Evolutionary conservation across 2,329 filamentous ascomycete genomes (phyloP), one percentile per base, ranked within the genome.

Genomic region (Fusarium coffeatum): DNA sequence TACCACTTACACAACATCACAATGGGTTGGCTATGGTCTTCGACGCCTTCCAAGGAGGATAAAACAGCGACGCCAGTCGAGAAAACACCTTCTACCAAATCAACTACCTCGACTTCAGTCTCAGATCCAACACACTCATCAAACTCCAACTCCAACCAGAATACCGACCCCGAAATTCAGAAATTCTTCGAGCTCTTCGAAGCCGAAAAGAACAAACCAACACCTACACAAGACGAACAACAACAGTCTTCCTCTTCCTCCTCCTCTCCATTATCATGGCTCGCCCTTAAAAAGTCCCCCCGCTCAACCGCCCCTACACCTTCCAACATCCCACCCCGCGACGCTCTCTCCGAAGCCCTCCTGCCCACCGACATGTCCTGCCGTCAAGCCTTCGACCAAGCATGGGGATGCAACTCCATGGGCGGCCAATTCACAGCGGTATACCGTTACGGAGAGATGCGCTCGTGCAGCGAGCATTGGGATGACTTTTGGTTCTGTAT

Each of bases 401-500:
- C 95, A 64, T 98, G 95, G 87, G 93, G 95, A 85, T 99, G 96
- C 86, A 93, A 96, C 78, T 93, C 92, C 0, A 85, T 97, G 11
- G 94, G 93, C 55, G 94, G 95, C 1, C 94, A 98, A 79, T 97
- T 94, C 85, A 94, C 92, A 76, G 90, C 93, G 76, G 87, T 98
- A 40, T 99, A 98, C 85, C 92, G 96, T 41, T 91, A 93, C 77
- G 96, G 96, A 66, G 83, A 85, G 43, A 83, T 97, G 76, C 88
- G 91, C 46, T 86, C 88, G 6, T 99, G 96, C 85, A 88, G 85
- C 66, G 92, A 97, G 72, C 90, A 94, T 68, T 98, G 95, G 94
- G 88, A 91, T 66, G 93, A 97, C 80, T 98, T 97, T 81, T 97
- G 94, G 92, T 95, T 98, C 83, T 99, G 96, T 85, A 98, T 98